Evolutionary conservation across 2,329 filamentous ascomycete species (phyloP).

Genomic region (Fusarium chlamydosporum): DNA sequence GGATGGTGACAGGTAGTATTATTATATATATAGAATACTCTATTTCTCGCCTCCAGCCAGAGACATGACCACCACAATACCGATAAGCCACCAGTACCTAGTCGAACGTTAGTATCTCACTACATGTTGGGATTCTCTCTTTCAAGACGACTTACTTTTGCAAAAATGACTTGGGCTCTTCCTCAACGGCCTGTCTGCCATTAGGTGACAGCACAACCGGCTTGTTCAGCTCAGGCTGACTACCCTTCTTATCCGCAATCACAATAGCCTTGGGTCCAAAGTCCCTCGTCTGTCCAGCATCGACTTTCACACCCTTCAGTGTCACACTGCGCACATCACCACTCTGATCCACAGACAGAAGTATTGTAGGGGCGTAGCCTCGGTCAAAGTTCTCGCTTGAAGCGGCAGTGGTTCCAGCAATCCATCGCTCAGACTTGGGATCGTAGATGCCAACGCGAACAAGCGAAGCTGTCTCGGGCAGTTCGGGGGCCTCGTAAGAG

Average conservation of each 20-base stretch:
- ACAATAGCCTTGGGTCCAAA: slow-evolving; percentile 73
- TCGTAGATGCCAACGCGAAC: slow-evolving; percentile 73
- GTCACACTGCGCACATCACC: slow-evolving; percentile 66
- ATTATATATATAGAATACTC: slow-evolving; percentile 44
- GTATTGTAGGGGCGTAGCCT: slow-evolving; percentile 71
- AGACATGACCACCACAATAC: slow-evolving; percentile 66
- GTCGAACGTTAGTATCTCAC: slow-evolving; percentile 53
- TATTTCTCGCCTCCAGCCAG: slow-evolving; percentile 68
- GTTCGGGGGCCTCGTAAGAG: slow-evolving; percentile 70
- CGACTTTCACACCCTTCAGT: slow-evolving; percentile 70
- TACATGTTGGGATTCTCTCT: neutral
- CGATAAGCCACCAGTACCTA: slow-evolving; percentile 78
- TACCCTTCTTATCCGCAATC: slow-evolving; percentile 63
- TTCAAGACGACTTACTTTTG: slow-evolving; percentile 69
- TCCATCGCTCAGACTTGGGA: slow-evolving; percentile 62
- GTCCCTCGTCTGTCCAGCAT: slow-evolving; percentile 74
- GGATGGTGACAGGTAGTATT: neutral
- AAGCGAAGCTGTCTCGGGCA: slow-evolving; percentile 62
- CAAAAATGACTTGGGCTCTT: slow-evolving; percentile 73
- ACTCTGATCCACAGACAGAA: slow-evolving; percentile 64
- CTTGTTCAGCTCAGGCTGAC: slow-evolving; percentile 72
- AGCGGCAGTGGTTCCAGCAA: slow-evolving; percentile 68
- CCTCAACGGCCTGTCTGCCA: slow-evolving; percentile 69
- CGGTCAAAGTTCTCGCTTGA: slow-evolving; percentile 71
- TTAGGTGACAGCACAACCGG: slow-evolving; percentile 73